Evolutionary conservation across 768 basidiomycete genomes (phyloP).

Genomic region (Hirschioporus abietinus): DNA sequence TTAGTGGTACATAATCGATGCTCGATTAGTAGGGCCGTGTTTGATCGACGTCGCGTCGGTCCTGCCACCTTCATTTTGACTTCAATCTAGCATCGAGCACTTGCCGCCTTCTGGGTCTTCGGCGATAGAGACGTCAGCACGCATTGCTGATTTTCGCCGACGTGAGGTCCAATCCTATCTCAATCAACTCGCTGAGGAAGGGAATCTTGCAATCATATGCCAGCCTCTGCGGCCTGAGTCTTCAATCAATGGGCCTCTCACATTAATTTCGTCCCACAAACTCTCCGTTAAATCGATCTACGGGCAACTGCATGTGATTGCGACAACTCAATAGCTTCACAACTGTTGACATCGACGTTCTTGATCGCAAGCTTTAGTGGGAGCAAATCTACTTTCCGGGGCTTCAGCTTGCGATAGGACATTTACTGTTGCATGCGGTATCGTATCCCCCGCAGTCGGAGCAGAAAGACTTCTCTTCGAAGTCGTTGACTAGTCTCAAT

Average conservation of each 20-base stretch:
- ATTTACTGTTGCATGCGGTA: too few relatives aligned
- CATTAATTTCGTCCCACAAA: not conserved
- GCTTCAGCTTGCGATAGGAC: too few relatives aligned
- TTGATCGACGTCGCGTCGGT: not conserved
- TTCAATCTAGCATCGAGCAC: not conserved
- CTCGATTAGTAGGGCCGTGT: not conserved
- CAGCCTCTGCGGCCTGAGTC: too few relatives aligned
- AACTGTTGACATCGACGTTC: too few relatives aligned
- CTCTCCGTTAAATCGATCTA: not conserved
- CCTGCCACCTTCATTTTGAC: not conserved
- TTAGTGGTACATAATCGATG: too few relatives aligned
- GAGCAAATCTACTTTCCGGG: too few relatives aligned
- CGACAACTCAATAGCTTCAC: too few relatives aligned
- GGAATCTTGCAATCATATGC: not conserved
- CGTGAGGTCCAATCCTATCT: not conserved
- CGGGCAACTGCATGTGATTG: not conserved
- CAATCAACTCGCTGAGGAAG: not conserved
- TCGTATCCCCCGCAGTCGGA: too few relatives aligned
- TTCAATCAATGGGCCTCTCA: too few relatives aligned
- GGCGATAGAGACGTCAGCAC: not conserved
- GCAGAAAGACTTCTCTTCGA: too few relatives aligned
- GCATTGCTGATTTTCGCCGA: not conserved
- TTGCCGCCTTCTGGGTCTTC: not conserved
- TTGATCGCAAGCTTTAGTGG: too few relatives aligned
- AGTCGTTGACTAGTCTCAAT: too few relatives aligned